Percentiles rank a stretch among this genome's conserved stretches.
phyloP scores from a whole-genome alignment of 257 asterid species.

The Lycium ferocissimum region DNA sequence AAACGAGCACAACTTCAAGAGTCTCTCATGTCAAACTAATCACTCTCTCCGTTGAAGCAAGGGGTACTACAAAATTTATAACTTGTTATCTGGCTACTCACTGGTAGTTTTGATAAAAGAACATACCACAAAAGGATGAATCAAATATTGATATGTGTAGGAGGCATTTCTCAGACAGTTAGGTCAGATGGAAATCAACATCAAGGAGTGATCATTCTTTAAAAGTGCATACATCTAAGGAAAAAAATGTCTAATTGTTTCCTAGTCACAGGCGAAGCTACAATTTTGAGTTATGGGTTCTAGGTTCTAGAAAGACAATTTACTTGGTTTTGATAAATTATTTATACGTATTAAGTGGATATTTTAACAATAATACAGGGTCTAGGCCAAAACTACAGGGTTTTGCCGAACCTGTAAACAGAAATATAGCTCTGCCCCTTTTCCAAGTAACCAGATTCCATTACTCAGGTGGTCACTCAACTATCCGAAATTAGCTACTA shows the following conservation, averaged over 20 bases:
- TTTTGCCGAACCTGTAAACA: neutral
- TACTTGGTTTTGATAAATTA: too few relatives aligned
- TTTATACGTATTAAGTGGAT: neutral
- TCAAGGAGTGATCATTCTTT: neutral
- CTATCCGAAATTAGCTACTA: too few relatives aligned
- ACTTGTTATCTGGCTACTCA: neutral
- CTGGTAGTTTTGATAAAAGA: neutral
- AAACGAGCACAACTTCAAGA: neutral
- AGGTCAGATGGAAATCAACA: neutral
- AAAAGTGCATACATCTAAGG: neutral
- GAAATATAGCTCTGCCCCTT: neutral
- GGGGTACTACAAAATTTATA: neutral
- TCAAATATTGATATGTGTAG: neutral
- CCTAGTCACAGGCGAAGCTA: neutral
- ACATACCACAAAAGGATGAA: neutral
- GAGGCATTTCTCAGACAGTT: neutral
- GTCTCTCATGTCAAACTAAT: neutral
- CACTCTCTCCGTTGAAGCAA: neutral
- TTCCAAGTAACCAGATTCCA: neutral
- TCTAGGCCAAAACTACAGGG: neutral
- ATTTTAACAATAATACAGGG: neutral
- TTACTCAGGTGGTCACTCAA: too few relatives aligned
- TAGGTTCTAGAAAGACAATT: neutral
- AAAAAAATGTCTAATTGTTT: neutral
- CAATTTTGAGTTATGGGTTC: neutral